Percentiles rank a stretch among this genome's conserved stretches.
Conservation (phyloP, 2,329 filamentous ascomycete species). For the Pezicula radicicola region DNA sequence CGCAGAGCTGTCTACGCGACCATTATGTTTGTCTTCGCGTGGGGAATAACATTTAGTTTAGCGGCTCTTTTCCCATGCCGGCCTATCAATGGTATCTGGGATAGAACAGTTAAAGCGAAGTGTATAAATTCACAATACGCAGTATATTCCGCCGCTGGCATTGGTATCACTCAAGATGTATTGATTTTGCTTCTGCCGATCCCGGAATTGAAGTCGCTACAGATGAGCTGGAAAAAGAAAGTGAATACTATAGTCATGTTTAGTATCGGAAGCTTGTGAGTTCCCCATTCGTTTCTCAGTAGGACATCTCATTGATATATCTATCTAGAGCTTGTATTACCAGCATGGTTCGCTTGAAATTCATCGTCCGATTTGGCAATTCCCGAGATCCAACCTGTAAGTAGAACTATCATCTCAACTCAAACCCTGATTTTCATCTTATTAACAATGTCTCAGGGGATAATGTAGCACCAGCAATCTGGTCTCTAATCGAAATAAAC, state of each 20-base stretch:
- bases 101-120: slow-evolving; percentile 17
- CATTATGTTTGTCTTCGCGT: slow-evolving; percentile 3
- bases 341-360: slow-evolving; percentile 20
- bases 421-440: background rate
- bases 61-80: slow-evolving; percentile 16
- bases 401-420: background rate
- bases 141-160: slow-evolving; percentile 62
- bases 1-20: background rate
- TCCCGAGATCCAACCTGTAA: slow-evolving; percentile 20
- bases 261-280: slow-evolving; percentile 62
- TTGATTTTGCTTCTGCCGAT: slow-evolving; percentile 63
- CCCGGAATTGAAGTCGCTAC: slow-evolving; percentile 59
- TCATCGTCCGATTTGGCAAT: slow-evolving; percentile 14
- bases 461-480: slow-evolving; percentile 21
- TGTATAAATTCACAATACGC: slow-evolving; percentile 63
- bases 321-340: slow-evolving; percentile 17
- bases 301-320: background rate
- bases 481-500: slow-evolving; percentile 24
- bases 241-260: slow-evolving; percentile 66
- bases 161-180: slow-evolving; percentile 68
- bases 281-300: slow-evolving; percentile 18
- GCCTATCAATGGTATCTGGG: slow-evolving; percentile 16
- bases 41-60: slow-evolving; percentile 8
- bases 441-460: slow-evolving; percentile 10
- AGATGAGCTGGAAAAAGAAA: slow-evolving; percentile 62